Evolutionary conservation across 192 early-diverging fungal species (phyloP).

Genomic region (Linnemannia hyalina): DNA sequence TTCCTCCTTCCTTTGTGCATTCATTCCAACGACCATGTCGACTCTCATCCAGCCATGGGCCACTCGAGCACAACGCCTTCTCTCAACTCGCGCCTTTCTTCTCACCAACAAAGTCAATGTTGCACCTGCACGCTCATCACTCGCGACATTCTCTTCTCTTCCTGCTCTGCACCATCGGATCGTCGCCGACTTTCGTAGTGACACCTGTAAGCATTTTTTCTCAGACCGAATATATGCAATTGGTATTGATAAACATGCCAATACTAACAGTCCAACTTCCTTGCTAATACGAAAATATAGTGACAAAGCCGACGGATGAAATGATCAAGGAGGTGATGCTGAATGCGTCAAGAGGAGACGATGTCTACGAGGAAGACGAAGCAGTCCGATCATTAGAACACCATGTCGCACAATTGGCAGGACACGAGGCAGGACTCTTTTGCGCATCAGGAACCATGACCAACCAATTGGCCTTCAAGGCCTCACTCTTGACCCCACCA

Average conservation of each 20-base stretch:
- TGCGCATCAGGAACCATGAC: constrained; percentile 84
- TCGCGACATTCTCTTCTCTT: not conserved
- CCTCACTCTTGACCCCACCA: constrained; percentile 81
- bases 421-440: constrained; percentile 87
- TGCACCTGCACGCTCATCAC: not conserved
- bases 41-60: constrained; percentile 5
- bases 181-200: constrained; percentile 63
- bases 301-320: constrained; percentile 68
- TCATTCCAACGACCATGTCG: not conserved
- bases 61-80: not conserved
- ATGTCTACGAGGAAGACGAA: constrained; percentile 80
- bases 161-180: not conserved
- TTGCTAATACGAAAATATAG: constrained; percentile 9
- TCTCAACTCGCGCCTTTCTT: not conserved
- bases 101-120: not conserved
- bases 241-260: not conserved
- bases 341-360: constrained; percentile 66
- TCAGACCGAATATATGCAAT: not conserved
- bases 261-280: not conserved
- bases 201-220: constrained; percentile 52
- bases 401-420: constrained; percentile 74
- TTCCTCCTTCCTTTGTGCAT: not conserved
- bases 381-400: constrained; percentile 74
- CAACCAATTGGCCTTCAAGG: constrained; percentile 85
- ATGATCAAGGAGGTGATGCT: constrained; percentile 71